Evolutionary conservation across 1,139 yeast genomes (phyloP).

Genomic region (Pichia norvegensis): DNA sequence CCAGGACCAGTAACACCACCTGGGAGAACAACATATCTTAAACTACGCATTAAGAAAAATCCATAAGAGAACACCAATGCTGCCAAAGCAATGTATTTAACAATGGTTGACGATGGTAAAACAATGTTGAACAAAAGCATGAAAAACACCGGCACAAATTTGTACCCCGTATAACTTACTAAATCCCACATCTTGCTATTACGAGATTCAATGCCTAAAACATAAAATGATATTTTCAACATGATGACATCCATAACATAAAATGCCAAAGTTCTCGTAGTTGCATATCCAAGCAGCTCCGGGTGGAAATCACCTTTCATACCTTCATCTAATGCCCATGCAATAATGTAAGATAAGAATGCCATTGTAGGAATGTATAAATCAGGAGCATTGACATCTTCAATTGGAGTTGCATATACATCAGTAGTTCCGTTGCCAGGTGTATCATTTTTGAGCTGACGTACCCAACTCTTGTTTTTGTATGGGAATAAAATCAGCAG

Average conservation of each 20-base stretch:
- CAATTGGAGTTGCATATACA: conserved; percentile 62
- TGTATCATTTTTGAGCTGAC: conserved; percentile 34
- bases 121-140: conserved; percentile 42
- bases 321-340: conserved; percentile 84
- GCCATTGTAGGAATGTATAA: conserved; percentile 95
- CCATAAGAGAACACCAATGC: conserved; percentile 50
- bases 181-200: conserved; percentile 57
- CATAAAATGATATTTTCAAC: conserved; percentile 55
- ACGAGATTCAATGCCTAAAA: conserved; percentile 48
- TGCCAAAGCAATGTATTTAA: conserved; percentile 35
- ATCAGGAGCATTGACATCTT: conserved; percentile 92
- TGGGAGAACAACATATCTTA: conserved; percentile 67
- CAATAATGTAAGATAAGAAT: conserved; percentile 74
- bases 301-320: conserved; percentile 89
- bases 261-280: conserved; percentile 86
- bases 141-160: conserved; percentile 71
- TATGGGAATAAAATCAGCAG: conserved; percentile 78
- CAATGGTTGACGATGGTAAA: conserved; percentile 32
- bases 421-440: conserved; percentile 31
- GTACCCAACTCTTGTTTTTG: conserved; percentile 70
- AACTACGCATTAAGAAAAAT: conserved; percentile 72
- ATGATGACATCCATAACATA: conserved; percentile 61
- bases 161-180: conserved; percentile 87
- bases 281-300: conserved; percentile 78
- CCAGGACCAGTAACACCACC: conserved; percentile 37